Evolutionary conservation across 805 yeast species (phyloP).

Genomic region (Middelhovenomyces tepae): DNA sequence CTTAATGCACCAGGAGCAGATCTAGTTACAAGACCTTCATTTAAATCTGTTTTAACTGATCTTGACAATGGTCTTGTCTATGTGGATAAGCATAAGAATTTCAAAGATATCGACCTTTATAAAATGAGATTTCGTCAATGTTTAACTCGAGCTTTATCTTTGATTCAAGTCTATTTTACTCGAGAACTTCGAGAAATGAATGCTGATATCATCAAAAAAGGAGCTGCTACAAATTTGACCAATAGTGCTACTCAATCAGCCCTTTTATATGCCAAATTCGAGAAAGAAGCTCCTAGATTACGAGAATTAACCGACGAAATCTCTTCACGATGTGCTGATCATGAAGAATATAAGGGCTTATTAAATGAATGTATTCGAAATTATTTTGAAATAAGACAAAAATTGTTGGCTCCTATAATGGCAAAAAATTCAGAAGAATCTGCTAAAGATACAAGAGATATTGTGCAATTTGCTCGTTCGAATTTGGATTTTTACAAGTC

Average conservation of each 20-base stretch:
- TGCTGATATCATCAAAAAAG: slow-evolving; percentile 9
- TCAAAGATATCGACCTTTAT: slow-evolving; percentile 63
- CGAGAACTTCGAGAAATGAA: slow-evolving; percentile 30
- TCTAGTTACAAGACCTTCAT: slow-evolving; percentile 51
- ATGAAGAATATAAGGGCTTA: slow-evolving; percentile 56
- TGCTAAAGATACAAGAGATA: slow-evolving; percentile 24
- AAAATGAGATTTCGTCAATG: slow-evolving; percentile 72
- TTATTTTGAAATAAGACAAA: slow-evolving; percentile 52
- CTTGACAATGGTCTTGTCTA: slow-evolving; percentile 63
- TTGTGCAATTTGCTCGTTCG: slow-evolving; percentile 56
- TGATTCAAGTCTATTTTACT: slow-evolving; percentile 57
- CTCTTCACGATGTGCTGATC: slow-evolving; percentile 30
- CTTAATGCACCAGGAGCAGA: slow-evolving; percentile 65
- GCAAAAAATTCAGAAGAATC: slow-evolving; percentile 30
- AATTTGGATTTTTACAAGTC: slow-evolving; percentile 52
- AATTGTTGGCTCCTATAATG: slow-evolving; percentile 38
- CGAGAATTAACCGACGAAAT: slow-evolving; percentile 31
- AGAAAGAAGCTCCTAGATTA: slow-evolving; percentile 34
- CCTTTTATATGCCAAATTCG: slow-evolving; percentile 57
- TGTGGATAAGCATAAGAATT: slow-evolving; percentile 44
- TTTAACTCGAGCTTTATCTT: slow-evolving; percentile 67
- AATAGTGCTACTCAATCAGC: slow-evolving; percentile 48
- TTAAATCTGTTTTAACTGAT: slow-evolving; percentile 43
- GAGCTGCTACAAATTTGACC: slow-evolving; percentile 14
- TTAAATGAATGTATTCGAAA: slow-evolving; percentile 53